A percentile compares a stretch with the other conserved stretches of the same genome.
phyloP scores from a whole-genome alignment of 2,329 filamentous ascomycete genomes.

The Neofusicoccum parvum region DNA sequence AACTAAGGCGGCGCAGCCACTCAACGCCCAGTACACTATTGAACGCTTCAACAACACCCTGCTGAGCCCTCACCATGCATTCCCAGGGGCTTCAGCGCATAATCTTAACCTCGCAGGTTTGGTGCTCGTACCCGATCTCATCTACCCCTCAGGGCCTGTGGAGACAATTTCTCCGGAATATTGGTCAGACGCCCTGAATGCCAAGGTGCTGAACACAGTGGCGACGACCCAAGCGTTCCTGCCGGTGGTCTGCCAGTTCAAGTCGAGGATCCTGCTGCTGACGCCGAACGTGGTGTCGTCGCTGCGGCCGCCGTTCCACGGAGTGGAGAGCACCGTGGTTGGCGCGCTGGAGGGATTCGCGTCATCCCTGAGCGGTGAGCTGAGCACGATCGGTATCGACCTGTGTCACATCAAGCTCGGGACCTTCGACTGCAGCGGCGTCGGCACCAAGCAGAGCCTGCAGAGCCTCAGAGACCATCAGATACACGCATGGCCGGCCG shows the following conservation, averaged over 20 bases:
- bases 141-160: constrained; percentile 80
- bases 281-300: constrained; percentile 81
- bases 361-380: constrained; percentile 76
- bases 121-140: constrained; percentile 76
- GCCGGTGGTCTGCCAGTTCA: constrained; percentile 53
- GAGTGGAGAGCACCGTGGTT: constrained; percentile 82
- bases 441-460: constrained; percentile 48
- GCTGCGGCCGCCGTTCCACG: constrained; percentile 77
- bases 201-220: constrained; percentile 86
- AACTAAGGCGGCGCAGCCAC: constrained; percentile 55
- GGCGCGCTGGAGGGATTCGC: constrained; percentile 86
- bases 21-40: constrained; percentile 68
- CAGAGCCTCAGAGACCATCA: constrained; percentile 37
- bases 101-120: constrained; percentile 76
- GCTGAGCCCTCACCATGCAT: constrained; percentile 73
- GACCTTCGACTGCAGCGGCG: constrained; percentile 80
- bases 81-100: constrained; percentile 74
- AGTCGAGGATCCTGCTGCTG: constrained; percentile 72
- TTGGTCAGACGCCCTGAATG: constrained; percentile 90
- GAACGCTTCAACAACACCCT: constrained; percentile 73
- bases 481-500: constrained; percentile 41
- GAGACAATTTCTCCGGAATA: constrained; percentile 80
- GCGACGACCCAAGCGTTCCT: constrained; percentile 87
- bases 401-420: constrained; percentile 89
- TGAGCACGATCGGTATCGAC: constrained; percentile 72